phyloP scores from a whole-genome alignment of 2,329 filamentous ascomycete species.

The Fusarium sp. region DNA sequence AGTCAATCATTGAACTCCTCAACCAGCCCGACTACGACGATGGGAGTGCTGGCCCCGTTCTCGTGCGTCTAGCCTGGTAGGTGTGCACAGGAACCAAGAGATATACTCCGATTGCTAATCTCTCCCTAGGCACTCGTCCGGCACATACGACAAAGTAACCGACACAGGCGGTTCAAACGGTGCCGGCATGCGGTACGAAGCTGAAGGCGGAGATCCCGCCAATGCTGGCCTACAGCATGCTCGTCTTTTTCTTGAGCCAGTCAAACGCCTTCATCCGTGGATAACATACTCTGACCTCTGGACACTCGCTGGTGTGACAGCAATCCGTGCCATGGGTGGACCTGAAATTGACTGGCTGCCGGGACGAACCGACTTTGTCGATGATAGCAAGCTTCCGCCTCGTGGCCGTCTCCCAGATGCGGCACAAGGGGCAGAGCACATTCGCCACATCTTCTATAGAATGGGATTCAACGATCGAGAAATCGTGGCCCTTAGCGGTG shows the following conservation, averaged over 20 bases:
- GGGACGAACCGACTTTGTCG: conserved; percentile 13
- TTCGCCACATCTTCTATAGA: conserved; percentile 13
- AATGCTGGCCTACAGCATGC: conserved; percentile 21
- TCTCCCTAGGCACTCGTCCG: conserved; percentile 9
- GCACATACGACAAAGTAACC: conserved; percentile 15
- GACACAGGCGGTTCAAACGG: conserved; percentile 18
- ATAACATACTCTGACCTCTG: conserved; percentile 23
- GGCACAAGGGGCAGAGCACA: conserved; percentile 15
- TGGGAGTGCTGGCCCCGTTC: conserved; percentile 17
- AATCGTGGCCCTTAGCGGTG: conserved; percentile 15
- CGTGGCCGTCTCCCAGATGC: conserved; percentile 19
- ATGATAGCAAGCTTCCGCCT: conserved; percentile 21
- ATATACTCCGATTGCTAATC: background rate
- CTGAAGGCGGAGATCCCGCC: conserved; percentile 19
- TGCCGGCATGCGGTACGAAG: conserved; percentile 20
- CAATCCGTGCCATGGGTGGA: conserved; percentile 4
- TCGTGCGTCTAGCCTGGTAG: conserved; percentile 20
- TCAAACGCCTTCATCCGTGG: conserved; percentile 16
- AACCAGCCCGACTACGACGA: conserved; percentile 14
- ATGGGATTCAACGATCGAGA: conserved; percentile 19
- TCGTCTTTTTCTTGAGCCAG: conserved; percentile 14
- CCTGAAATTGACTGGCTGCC: conserved; percentile 6
- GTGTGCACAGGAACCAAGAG: background rate
- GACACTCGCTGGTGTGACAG: conserved; percentile 9
- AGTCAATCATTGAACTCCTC: conserved; percentile 2